phyloP scores from a whole-genome alignment of 2,329 filamentous ascomycete species.

The Penicillium paneum region DNA sequence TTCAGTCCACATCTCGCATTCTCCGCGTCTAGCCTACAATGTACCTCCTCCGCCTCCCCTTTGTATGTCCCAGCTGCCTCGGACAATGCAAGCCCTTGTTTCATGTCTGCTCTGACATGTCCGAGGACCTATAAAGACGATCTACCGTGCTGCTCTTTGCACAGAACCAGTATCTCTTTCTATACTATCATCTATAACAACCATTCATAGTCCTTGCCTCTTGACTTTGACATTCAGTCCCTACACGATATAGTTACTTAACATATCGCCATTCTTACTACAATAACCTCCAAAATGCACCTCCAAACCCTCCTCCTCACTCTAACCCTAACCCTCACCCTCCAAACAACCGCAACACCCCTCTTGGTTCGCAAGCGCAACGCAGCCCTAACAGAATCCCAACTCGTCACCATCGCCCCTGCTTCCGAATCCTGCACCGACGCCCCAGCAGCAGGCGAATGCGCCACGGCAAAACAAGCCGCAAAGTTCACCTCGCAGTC shows the following conservation, averaged over 20 bases:
- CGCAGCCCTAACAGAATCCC: conserved; percentile 24
- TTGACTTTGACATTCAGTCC: background rate
- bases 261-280: background rate
- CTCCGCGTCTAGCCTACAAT: conserved; percentile 3
- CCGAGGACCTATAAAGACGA: conserved; percentile 2
- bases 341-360: conserved; percentile 11
- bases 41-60: background rate
- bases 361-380: background rate
- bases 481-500: conserved; percentile 56
- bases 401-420: conserved; percentile 53
- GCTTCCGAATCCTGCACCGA: conserved; percentile 53
- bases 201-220: background rate
- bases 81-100: conserved; percentile 3
- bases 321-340: conserved; percentile 15
- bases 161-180: background rate
- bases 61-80: conserved; percentile 1
- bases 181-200: background rate
- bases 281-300: conserved; percentile 1
- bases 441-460: conserved; percentile 53
- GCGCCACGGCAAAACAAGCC: conserved; percentile 62
- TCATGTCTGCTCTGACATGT: background rate
- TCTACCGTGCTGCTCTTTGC: background rate
- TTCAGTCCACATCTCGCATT: conserved; percentile 8
- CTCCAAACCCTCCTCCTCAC: conserved; percentile 4
- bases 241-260: background rate